Base-by-base conservation (phyloP, 768 basidiomycete genomes). In the Pulveroboletus sp. region DNA sequence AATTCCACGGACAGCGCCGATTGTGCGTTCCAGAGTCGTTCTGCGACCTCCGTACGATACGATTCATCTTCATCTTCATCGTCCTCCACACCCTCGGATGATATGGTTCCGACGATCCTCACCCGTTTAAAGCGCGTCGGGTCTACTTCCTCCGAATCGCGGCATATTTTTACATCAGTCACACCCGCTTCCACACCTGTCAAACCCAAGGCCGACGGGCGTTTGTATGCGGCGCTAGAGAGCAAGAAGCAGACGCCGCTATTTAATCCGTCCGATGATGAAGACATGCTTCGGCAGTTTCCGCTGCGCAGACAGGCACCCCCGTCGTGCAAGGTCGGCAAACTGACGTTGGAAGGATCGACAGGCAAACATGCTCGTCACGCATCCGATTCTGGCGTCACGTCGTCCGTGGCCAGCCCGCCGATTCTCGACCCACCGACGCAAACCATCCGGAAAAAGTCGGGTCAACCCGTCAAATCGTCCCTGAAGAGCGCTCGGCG, bases 381-480 rank as follows among this genome's bases (percentile, higher is more conserved):
- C 20, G 20, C 51, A 26, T 64, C 66, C 11, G 64, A 62, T 26
- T 54, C 67, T 11, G 38, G 20, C 20, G 26, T 59, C 14, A 27
- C 13, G 6, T 10, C 35, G 8, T 40, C 44, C 17, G 35, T 14
- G 23, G 8, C 31, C 16, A 20, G 39, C 17, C 11, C 49, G 9
- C 35, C 36, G 14, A 43, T 14, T 24, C 43, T 27, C 20, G 45
- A 56, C 27, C 51, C 46, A 20, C 19, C 42, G 2, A 27, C 51
- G 63, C 77, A 17, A 71, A 75, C 44, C 72, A 73, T 91, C 29
- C 82, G 93, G 52, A 97, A 97, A 70, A 97, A 96, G 71, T 91
- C 90, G 13, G 94, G 95, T 31, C 89, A 96, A 70, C 83, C 89
- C 5, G 82, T 98, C 62, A 93, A 92, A 68, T 84, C 92, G 4